These are phyloP conservation scores for Leucocoprinus sp. DNA, from an alignment of 768 basidiomycete genomes.

Conservation along the genomic window DNA sequence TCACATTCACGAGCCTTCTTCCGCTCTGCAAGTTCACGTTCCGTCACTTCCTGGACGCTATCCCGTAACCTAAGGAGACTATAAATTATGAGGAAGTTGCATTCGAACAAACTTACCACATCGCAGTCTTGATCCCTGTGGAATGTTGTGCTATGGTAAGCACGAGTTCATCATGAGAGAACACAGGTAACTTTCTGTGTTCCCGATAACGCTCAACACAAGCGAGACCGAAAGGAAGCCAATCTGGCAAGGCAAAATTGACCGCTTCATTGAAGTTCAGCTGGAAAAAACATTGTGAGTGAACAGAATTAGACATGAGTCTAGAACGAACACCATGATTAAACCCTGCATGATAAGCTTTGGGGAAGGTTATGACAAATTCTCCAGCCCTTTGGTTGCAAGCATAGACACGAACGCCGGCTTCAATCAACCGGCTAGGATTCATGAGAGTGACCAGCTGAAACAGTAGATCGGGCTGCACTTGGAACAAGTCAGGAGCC, in stretches of 20 bases:
- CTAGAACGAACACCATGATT: slow-evolving; percentile 82
- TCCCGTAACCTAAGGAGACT: slow-evolving; percentile 61
- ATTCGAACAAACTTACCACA: slow-evolving; percentile 61
- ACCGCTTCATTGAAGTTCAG: slow-evolving; percentile 99
- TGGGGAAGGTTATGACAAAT: slow-evolving; percentile 96
- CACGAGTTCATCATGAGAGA: slow-evolving; percentile 95
- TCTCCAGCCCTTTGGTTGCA: slow-evolving; percentile 97
- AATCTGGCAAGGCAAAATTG: slow-evolving; percentile 95
- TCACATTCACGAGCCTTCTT: slow-evolving; percentile 47
- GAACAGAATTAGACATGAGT: slow-evolving; percentile 5
- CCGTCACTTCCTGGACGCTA: slow-evolving; percentile 81
- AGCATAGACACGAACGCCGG: slow-evolving; percentile 86
- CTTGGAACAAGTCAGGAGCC: slow-evolving; percentile 96
- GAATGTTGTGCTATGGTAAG: slow-evolving; percentile 98
- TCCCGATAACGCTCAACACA: slow-evolving; percentile 88
- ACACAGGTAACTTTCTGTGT: slow-evolving; percentile 89
- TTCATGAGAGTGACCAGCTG: slow-evolving; percentile 98
- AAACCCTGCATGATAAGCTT: slow-evolving; percentile 97
- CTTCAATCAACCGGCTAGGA: slow-evolving; percentile 75
- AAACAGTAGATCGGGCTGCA: slow-evolving; percentile 94
- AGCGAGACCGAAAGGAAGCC: slow-evolving; percentile 80
- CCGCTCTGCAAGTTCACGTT: slow-evolving; percentile 70
- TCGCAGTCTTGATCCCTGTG: slow-evolving; percentile 82
- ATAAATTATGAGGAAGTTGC: neutral
- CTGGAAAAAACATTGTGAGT: slow-evolving; percentile 33